phyloP scores from a whole-genome alignment of 2,329 filamentous ascomycete species.

The Fusarium haematococcum region DNA sequence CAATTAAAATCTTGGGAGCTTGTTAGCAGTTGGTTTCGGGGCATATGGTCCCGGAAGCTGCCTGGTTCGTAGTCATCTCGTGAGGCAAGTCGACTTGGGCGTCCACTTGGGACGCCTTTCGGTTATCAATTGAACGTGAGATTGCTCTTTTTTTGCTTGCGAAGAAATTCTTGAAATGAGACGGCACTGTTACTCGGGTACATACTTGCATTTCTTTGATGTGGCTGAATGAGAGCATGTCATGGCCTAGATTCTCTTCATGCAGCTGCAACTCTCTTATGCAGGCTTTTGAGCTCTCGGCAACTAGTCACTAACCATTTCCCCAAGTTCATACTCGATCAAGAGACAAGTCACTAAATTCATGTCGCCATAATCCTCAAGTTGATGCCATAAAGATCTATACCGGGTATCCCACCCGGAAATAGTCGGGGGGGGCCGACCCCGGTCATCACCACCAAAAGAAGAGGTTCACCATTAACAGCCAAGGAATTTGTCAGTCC shows the following conservation, averaged over 20 bases:
- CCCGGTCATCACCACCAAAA: background rate
- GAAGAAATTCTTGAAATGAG: background rate
- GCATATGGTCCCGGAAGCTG: background rate
- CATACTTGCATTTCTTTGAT: background rate
- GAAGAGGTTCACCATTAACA: background rate
- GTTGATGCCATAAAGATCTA: slow-evolving; percentile 1
- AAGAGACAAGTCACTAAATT: background rate
- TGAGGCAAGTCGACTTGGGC: background rate
- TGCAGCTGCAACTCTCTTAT: background rate
- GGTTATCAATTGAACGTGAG: background rate
- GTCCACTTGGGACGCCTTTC: background rate
- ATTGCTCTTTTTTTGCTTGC: background rate
- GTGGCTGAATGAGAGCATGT: background rate
- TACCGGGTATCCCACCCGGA: background rate
- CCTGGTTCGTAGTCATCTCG: slow-evolving; percentile 39
- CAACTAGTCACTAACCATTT: background rate
- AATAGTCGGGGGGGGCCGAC: background rate
- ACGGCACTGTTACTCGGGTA: background rate
- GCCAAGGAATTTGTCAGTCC: background rate
- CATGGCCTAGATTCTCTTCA: background rate
- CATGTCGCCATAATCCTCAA: slow-evolving; percentile 3
- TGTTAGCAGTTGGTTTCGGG: background rate
- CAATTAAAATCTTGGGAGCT: too few species aligned
- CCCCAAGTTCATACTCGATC: background rate
- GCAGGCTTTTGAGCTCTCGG: background rate